phyloP scores from a whole-genome alignment of 1,284 basidiomycete genomes.

The Leccinum glutinopallens region DNA sequence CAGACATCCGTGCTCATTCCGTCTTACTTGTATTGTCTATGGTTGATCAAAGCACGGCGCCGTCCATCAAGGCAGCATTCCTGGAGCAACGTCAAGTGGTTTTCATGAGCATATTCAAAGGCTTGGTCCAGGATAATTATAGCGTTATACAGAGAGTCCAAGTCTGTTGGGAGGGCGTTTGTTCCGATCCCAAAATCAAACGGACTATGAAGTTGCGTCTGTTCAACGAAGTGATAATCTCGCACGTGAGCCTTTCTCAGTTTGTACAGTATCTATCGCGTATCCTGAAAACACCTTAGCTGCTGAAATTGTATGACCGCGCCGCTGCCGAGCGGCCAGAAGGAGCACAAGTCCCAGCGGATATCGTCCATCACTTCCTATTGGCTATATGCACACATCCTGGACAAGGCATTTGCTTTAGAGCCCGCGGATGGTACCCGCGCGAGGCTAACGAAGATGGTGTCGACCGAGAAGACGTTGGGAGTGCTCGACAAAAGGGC shows the following conservation, averaged over 20 bases:
- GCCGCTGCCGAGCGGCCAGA: conserved; percentile 27
- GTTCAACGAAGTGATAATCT: conserved; percentile 65
- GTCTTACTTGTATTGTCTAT: conserved; percentile 73
- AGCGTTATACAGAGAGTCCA: conserved; percentile 56
- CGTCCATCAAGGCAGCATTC: conserved; percentile 60
- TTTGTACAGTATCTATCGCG: not conserved
- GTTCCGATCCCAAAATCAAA: conserved; percentile 70
- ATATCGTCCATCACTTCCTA: conserved; percentile 86
- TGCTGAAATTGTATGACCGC: conserved; percentile 71
- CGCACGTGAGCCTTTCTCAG: conserved; percentile 48
- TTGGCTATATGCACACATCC: conserved; percentile 85
- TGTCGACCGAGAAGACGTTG: conserved; percentile 26
- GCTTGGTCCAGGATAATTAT: conserved; percentile 64
- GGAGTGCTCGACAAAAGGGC: conserved; percentile 32
- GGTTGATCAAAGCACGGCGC: conserved; percentile 47
- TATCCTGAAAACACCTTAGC: conserved; percentile 39
- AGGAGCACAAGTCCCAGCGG: conserved; percentile 65
- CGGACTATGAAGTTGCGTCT: conserved; percentile 66
- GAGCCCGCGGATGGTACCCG: conserved; percentile 90
- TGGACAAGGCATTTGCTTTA: conserved; percentile 86
- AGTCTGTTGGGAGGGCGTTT: conserved; percentile 56
- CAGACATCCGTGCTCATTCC: conserved; percentile 75
- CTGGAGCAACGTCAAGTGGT: conserved; percentile 66
- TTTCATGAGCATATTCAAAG: conserved; percentile 69
- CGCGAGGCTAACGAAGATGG: conserved; percentile 48